phyloP scores from a whole-genome alignment of 345 rosid species.

The Mercurialis annua region DNA sequence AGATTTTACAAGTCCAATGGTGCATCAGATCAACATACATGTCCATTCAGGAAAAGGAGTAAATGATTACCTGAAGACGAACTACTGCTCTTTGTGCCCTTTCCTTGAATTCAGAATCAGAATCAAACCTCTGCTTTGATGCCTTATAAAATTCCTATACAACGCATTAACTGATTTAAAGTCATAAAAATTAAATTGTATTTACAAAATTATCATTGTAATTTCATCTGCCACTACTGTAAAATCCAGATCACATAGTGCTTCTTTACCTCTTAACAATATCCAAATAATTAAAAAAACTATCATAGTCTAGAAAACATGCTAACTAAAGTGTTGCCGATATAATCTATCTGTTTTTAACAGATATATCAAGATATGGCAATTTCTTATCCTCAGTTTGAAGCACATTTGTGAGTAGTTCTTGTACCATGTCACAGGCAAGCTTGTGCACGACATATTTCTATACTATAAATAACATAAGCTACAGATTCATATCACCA shows the following conservation, averaged over 20 bases:
- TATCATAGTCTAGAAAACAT: background rate
- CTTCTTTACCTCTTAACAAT: background rate
- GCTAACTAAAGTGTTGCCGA: background rate
- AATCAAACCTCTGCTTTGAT: conserved; percentile 76
- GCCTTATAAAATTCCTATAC: conserved; percentile 71
- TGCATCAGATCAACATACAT: background rate
- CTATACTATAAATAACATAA: background rate
- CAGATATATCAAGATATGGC: background rate
- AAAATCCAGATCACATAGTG: background rate
- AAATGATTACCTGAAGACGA: conserved; percentile 68
- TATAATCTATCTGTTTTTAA: background rate
- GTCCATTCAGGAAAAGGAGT: background rate
- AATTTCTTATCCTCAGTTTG: background rate
- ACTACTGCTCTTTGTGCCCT: conserved; percentile 93
- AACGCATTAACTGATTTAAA: conserved; percentile 28
- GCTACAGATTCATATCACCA: background rate
- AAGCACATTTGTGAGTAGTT: background rate
- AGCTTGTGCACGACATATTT: too few relatives aligned
- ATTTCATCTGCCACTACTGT: background rate
- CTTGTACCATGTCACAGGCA: too few relatives aligned
- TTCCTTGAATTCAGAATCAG: conserved; percentile 70
- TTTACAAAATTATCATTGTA: background rate
- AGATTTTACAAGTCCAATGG: background rate
- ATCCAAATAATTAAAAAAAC: background rate
- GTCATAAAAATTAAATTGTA: background rate